A percentile compares a stretch with the other conserved stretches of the same genome.
These are phyloP conservation scores for Blastosporella zonata DNA, from an alignment of 1,284 basidiomycete genomes.

Conservation along the genomic window DNA sequence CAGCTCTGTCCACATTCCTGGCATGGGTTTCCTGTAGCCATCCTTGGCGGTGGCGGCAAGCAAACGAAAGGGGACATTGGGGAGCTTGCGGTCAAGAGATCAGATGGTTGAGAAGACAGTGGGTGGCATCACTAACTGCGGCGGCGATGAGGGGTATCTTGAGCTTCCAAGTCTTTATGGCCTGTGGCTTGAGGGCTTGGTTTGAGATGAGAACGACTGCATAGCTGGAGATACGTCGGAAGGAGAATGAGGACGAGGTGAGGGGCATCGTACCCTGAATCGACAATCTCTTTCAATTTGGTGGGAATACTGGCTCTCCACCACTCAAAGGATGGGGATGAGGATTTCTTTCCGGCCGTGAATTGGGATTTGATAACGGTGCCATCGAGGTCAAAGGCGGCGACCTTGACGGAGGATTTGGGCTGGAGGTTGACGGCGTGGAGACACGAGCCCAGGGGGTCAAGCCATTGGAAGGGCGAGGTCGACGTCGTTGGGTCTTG, in stretches of 20 bases:
- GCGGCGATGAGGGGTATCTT: constrained; percentile 71
- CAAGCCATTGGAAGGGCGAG: constrained; percentile 55
- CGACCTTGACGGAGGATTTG: constrained; percentile 51
- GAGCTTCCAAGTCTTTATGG: constrained; percentile 64
- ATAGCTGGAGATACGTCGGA: constrained; percentile 44
- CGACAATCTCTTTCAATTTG: constrained; percentile 58
- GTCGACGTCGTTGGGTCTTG: constrained; percentile 10
- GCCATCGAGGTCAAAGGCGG: constrained; percentile 86
- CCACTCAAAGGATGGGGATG: constrained; percentile 64
- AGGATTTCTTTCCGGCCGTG: constrained; percentile 42
- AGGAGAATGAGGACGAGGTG: not conserved
- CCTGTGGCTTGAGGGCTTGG: constrained; percentile 56
- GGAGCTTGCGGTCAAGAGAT: constrained; percentile 44
- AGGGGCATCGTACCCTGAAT: constrained; percentile 52
- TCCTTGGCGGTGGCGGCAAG: constrained; percentile 80
- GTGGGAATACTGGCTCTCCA: constrained; percentile 68
- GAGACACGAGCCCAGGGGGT: constrained; percentile 62
- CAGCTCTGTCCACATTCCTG: constrained; percentile 82
- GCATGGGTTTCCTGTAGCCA: constrained; percentile 83
- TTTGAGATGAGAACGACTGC: constrained; percentile 81
- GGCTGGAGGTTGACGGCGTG: constrained; percentile 60
- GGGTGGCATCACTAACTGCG: constrained; percentile 48
- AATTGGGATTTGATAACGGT: constrained; percentile 72
- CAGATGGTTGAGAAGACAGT: not conserved
- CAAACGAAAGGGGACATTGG: constrained; percentile 73